A percentile compares a stretch with the other conserved stretches of the same genome.
Conservation (phyloP, 202 grass and related monocot genomes). For the Musa balbisiana region DNA sequence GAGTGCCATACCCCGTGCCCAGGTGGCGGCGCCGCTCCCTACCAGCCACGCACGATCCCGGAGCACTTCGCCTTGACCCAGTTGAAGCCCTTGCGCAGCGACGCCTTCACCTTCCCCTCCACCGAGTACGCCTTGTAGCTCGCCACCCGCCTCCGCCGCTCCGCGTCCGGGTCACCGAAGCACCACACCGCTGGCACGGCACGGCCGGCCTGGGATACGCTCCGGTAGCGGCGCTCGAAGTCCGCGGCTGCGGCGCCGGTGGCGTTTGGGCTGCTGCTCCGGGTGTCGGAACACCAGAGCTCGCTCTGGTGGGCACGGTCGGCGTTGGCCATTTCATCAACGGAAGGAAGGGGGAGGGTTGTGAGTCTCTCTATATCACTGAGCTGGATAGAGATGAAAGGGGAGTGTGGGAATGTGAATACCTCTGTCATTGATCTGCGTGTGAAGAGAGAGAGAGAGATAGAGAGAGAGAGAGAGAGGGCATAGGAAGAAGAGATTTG, state of each 20-base stretch:
- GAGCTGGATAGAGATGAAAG: too few relatives aligned
- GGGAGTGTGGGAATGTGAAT: too few relatives aligned
- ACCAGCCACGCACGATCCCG: neutral
- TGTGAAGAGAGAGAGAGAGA: too few relatives aligned
- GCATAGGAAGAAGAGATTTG: neutral
- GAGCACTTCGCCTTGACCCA: neutral
- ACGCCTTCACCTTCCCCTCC: slow-evolving; percentile 5
- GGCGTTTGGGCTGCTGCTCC: neutral
- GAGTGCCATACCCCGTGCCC: neutral
- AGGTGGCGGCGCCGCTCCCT: neutral
- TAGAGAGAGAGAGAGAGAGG: neutral
- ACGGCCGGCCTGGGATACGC: neutral
- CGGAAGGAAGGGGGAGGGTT: neutral
- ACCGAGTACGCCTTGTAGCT: slow-evolving; percentile 3
- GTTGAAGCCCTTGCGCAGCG: neutral
- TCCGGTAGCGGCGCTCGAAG: neutral
- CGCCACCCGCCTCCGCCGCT: slow-evolving; percentile 8
- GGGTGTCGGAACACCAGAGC: neutral
- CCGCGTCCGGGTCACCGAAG: neutral
- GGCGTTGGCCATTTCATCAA: neutral
- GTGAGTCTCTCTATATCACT: too few relatives aligned
- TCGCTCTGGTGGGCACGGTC: neutral
- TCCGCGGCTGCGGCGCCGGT: neutral
- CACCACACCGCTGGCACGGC: neutral
- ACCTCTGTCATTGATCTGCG: too few relatives aligned